Evolutionary conservation across 345 rosid genomes (phyloP).

Genomic region (Eucalyptus fibrosa): DNA sequence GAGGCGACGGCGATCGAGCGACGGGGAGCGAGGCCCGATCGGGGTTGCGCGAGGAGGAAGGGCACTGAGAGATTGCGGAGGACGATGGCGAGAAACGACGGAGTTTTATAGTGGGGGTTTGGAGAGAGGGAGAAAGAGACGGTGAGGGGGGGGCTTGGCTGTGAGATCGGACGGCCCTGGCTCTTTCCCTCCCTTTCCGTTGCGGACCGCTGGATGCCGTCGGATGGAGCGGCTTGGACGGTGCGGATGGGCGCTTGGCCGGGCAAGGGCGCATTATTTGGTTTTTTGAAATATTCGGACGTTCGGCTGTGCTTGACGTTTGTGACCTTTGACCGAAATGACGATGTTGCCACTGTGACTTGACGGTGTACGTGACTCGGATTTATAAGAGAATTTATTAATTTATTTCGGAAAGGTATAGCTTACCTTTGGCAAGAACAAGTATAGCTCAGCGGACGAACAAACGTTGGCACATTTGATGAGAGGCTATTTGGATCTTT

Average conservation of each 20-base stretch:
- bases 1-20: not conserved
- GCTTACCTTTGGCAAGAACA: not conserved
- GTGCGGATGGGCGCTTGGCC: not conserved
- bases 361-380: not conserved
- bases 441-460: not conserved
- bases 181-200: conserved; percentile 10
- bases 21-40: not conserved
- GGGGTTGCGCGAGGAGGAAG: not conserved
- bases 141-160: not conserved
- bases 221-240: conserved; percentile 2
- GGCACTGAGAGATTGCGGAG: not conserved
- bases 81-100: not conserved
- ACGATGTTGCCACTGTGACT: not conserved
- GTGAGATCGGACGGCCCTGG: conserved; percentile 17
- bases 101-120: not conserved
- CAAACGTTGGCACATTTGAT: not conserved
- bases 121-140: not conserved
- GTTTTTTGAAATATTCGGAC: not conserved
- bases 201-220: conserved; percentile 2
- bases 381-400: not conserved
- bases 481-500: not conserved
- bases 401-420: not conserved
- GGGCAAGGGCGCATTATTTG: not conserved
- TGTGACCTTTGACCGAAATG: not conserved
- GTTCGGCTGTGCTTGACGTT: not conserved